phyloP scores from a whole-genome alignment of 2,329 filamentous ascomycete genomes.

The Neonectria coccinea region DNA sequence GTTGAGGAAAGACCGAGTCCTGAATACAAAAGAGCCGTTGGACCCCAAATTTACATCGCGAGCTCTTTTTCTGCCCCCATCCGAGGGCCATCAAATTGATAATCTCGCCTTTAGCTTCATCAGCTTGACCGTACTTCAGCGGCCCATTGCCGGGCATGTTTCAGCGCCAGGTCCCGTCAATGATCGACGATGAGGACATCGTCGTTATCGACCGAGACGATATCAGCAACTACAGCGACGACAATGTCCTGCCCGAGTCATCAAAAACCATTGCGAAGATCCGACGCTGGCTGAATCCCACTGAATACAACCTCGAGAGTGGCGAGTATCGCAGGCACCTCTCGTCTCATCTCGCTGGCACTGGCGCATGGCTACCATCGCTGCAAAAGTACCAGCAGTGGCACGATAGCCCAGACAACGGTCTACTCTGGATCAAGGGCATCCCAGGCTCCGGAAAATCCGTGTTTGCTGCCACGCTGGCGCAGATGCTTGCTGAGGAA shows the following conservation, averaged over 20 bases:
- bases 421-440: slow-evolving; percentile 45
- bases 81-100: not conserved
- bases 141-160: not conserved
- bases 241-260: not conserved
- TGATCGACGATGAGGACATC: slow-evolving; percentile 27
- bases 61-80: not conserved
- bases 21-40: slow-evolving; percentile 1
- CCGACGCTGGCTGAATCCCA: slow-evolving; percentile 47
- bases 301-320: slow-evolving; percentile 36
- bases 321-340: slow-evolving; percentile 44
- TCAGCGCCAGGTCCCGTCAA: not conserved
- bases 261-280: slow-evolving; percentile 24
- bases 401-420: slow-evolving; percentile 21
- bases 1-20: not conserved
- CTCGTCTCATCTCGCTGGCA: slow-evolving; percentile 33
- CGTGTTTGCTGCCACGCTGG: slow-evolving; percentile 45
- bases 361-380: slow-evolving; percentile 29
- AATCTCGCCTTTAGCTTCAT: slow-evolving; percentile 7
- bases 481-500: slow-evolving; percentile 28
- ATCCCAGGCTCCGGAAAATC: slow-evolving; percentile 53
- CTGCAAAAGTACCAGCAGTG: slow-evolving; percentile 26
- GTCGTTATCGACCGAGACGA: slow-evolving; percentile 26
- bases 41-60: not conserved
- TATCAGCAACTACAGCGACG: slow-evolving; percentile 12
- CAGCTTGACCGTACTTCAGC: not conserved